Conservation (phyloP, 192 early-diverging fungal species). For the Backusella morwellensis region DNA sequence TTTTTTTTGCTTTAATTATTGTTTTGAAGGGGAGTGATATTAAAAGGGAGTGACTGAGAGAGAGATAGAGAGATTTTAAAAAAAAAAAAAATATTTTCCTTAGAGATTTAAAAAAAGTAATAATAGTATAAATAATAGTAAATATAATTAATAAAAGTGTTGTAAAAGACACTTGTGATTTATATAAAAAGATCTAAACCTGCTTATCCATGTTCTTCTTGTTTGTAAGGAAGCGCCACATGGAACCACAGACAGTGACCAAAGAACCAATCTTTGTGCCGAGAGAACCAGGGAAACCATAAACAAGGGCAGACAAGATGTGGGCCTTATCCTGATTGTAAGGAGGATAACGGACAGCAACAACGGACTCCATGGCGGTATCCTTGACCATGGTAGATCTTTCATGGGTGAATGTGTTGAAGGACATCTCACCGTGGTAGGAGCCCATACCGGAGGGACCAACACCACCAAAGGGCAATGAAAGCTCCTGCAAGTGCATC, state of each 20-base stretch:
- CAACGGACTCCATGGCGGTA: slow-evolving; percentile 29
- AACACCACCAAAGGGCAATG: slow-evolving; percentile 79
- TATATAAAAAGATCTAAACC: not conserved
- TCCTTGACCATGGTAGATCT: slow-evolving; percentile 55
- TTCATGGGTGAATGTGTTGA: slow-evolving; percentile 71
- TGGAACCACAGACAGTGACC: not conserved
- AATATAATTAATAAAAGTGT: not conserved
- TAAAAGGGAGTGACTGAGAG: not conserved
- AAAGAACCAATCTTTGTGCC: slow-evolving; percentile 10
- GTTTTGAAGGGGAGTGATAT: not conserved
- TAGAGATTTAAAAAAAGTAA: not conserved
- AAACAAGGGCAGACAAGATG: slow-evolving; percentile 14
- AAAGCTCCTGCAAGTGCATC: slow-evolving; percentile 51
- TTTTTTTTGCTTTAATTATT: not conserved
- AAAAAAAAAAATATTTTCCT: not conserved
- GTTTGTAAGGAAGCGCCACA: not conserved
- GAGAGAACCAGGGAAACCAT: slow-evolving; percentile 15
- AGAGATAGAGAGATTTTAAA: not conserved
- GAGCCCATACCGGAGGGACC: slow-evolving; percentile 76
- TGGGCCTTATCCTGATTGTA: slow-evolving; percentile 28
- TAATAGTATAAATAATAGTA: not conserved
- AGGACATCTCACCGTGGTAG: slow-evolving; percentile 73
- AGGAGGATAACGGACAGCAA: slow-evolving; percentile 36
- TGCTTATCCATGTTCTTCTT: not conserved
- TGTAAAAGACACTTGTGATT: not conserved